Percentiles rank a stretch among this genome's conserved stretches.
phyloP scores from a whole-genome alignment of 2,329 filamentous ascomycete species.

The Rhynchosporium secalis region DNA sequence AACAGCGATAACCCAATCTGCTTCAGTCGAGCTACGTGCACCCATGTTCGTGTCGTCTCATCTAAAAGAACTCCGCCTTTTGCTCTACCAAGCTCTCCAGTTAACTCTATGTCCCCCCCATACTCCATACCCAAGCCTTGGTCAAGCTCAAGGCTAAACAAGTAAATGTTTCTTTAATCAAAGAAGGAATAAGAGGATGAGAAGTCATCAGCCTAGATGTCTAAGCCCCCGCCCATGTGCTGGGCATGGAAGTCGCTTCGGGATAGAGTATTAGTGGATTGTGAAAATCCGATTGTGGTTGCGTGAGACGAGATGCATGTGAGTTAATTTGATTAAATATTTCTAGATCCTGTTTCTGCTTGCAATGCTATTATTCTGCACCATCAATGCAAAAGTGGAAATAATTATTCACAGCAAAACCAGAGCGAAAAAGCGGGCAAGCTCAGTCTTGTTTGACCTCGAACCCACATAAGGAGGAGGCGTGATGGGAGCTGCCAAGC shows the following conservation, averaged over 20 bases:
- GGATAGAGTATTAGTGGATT: not conserved
- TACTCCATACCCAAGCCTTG: not conserved
- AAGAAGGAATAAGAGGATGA: not conserved
- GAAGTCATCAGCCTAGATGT: not conserved
- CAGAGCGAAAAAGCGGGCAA: no score
- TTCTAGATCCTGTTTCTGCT: no score
- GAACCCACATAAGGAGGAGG: not conserved
- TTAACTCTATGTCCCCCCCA: not conserved
- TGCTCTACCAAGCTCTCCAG: not conserved
- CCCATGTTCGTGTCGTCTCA: not conserved
- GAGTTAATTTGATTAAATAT: slow-evolving; percentile 3
- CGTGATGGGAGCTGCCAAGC: slow-evolving; percentile 2
- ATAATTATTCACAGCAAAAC: no score
- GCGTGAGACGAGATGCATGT: slow-evolving; percentile 1
- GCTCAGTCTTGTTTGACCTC: no score
- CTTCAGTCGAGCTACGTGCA: not conserved
- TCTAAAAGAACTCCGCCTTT: not conserved
- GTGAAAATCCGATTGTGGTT: not conserved
- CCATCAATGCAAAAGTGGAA: no score
- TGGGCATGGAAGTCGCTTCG: not conserved
- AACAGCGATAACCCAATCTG: not conserved
- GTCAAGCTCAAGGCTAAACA: not conserved
- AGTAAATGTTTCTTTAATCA: not conserved
- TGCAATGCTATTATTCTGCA: no score
- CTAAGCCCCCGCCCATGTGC: not conserved